Conservation (phyloP, 495 filamentous ascomycete species). For the Penicillium daleae region DNA sequence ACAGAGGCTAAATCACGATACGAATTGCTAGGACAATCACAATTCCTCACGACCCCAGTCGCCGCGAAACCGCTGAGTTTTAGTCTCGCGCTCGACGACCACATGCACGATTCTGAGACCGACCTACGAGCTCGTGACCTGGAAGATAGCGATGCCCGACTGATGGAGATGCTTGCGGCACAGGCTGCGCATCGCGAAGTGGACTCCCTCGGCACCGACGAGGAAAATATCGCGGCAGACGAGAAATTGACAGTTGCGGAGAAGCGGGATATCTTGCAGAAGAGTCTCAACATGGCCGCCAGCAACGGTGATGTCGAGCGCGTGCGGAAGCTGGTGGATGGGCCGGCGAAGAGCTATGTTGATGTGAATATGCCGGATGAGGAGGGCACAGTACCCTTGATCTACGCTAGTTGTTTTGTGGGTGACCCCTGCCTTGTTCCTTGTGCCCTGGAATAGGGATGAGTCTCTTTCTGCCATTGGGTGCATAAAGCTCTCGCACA, state of each 20-base stretch:
- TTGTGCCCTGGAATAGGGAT: background rate
- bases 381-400: slow-evolving; percentile 91
- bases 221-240: slow-evolving; percentile 75
- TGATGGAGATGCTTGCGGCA: slow-evolving; percentile 95
- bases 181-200: slow-evolving; percentile 82
- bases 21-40: slow-evolving; percentile 74
- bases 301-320: slow-evolving; percentile 93
- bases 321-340: slow-evolving; percentile 73
- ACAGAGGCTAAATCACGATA: background rate
- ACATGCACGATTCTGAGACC: slow-evolving; percentile 49
- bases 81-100: slow-evolving; percentile 80
- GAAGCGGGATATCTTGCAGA: slow-evolving; percentile 81
- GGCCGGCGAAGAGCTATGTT: slow-evolving; percentile 74
- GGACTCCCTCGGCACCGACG: slow-evolving; percentile 71
- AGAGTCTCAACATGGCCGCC: slow-evolving; percentile 89
- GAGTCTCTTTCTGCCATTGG: background rate
- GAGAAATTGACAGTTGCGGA: slow-evolving; percentile 73
- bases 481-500: background rate
- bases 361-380: slow-evolving; percentile 92
- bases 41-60: slow-evolving; percentile 86
- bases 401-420: slow-evolving; percentile 99
- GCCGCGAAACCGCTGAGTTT: slow-evolving; percentile 82
- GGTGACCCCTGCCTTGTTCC: slow-evolving; percentile 46
- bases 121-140: slow-evolving; percentile 48
- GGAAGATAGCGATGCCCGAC: slow-evolving; percentile 79